Conservation (phyloP, 2,329 filamentous ascomycete genomes). For the Cytospora chrysosperma region DNA sequence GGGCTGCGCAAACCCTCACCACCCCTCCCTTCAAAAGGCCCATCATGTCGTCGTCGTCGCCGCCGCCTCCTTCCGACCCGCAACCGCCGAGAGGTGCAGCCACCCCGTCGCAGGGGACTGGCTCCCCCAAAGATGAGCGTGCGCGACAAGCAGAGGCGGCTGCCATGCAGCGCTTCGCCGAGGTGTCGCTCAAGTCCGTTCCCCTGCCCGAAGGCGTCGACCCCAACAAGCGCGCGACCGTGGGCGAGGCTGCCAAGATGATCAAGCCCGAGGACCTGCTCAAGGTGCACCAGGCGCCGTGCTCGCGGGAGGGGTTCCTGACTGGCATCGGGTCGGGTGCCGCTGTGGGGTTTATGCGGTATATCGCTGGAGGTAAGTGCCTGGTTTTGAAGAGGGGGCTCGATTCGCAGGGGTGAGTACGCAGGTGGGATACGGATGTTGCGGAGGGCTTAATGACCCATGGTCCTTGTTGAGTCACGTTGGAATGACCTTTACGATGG, state of each 20-base stretch:
- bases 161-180: conserved; percentile 23
- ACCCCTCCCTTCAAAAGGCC: not conserved
- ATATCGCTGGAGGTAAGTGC: conserved; percentile 67
- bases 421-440: too few relatives aligned
- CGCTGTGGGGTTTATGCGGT: conserved; percentile 70
- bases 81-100: not conserved
- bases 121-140: conserved; percentile 1
- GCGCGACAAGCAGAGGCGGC: conserved; percentile 12
- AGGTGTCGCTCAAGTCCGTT: conserved; percentile 24
- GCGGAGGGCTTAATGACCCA: not conserved
- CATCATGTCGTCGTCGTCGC: conserved; percentile 14
- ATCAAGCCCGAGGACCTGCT: conserved; percentile 69
- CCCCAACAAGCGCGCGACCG: conserved; percentile 32
- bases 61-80: conserved; percentile 3
- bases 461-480: not conserved
- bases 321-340: conserved; percentile 81
- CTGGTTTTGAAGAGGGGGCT: not conserved
- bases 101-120: not conserved
- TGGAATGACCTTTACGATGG: not conserved
- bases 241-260: conserved; percentile 64
- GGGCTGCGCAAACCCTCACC: not conserved
- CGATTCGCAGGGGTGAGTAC: not conserved
- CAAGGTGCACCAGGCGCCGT: conserved; percentile 75
- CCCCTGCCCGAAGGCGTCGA: conserved; percentile 22
- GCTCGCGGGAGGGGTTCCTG: conserved; percentile 78